Conservation (phyloP, 2,329 filamentous ascomycete species). For the Trichoderma gracile region DNA sequence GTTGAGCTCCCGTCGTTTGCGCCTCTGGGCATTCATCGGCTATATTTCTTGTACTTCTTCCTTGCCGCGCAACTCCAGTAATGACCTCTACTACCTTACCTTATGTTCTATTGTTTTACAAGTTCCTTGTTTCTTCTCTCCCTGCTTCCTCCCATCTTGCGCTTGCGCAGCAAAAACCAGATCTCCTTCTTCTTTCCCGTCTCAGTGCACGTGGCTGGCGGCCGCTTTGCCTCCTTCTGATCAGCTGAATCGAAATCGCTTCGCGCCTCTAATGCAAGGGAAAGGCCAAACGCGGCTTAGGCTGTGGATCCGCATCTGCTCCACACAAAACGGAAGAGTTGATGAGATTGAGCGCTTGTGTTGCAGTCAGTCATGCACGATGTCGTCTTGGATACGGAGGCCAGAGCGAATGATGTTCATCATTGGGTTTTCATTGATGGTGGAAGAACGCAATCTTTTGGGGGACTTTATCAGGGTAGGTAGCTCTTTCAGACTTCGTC, state of each 20-base stretch:
- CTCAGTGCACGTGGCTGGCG: slow-evolving; percentile 2
- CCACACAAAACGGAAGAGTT: slow-evolving; percentile 11
- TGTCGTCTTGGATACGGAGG: no score
- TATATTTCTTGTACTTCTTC: neutral
- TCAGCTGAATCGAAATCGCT: slow-evolving; percentile 11
- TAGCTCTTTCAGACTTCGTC: no score
- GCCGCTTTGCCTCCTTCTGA: neutral
- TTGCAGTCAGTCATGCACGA: neutral
- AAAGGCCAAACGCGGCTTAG: slow-evolving; percentile 15
- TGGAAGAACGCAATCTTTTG: no score
- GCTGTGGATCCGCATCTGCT: slow-evolving; percentile 1
- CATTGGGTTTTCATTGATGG: no score
- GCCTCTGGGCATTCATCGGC: neutral
- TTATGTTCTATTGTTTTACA: no score
- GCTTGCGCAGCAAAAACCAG: neutral
- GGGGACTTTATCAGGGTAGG: no score
- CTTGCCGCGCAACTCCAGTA: no score
- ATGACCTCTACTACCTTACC: no score
- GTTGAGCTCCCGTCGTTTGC: neutral
- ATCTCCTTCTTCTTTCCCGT: neutral
- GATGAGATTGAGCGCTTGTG: neutral
- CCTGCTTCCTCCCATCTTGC: no score
- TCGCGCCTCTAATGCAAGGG: slow-evolving; percentile 18
- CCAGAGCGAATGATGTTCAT: no score
- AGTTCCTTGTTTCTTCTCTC: neutral